Evolutionary conservation across 208 protist genomes (phyloP), one percentile per base, ranked within the genome.

Genomic region (Crithidia expoeki): DNA sequence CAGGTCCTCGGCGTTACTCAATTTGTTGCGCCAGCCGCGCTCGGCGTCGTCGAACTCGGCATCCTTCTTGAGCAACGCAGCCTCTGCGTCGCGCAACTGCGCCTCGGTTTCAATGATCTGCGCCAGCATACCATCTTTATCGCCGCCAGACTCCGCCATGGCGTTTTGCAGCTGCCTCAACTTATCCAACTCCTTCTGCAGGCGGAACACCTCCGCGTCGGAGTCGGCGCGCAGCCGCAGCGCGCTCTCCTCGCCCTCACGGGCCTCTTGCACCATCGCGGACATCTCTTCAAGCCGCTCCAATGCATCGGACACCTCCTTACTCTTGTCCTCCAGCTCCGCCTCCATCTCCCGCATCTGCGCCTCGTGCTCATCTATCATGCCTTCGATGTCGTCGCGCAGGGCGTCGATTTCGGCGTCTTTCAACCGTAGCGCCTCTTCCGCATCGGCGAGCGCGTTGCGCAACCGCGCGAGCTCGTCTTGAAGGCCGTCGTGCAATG

Each of bases 281-380:
- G 83, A 77, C 74, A 92, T 81, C 69, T 95, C 86, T 63, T 93
- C 86, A 42, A 95, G 71, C 19, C 73, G 77, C 66, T 88, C 86
- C 47, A 95, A 66, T 2, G 84, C 84, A 47, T 95, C 90, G 17
- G 81, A 89, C 10, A 84, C 83, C 63, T 95, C 90, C 36, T 67
- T 61, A 34, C 70, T 81, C 61, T 87, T 90, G 40, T 60, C 64
- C 44, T 90, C 84, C 21, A 91, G 68, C 57, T 88, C 82, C 19
- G 42, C 68, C 34, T 84, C 77, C 21, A 89, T 47, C 55, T 89
- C 78, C 6, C 78, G 79, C 66, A 94, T 72, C 44, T 93, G 68
- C 4, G 77, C 71, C n/a, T 92, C 77, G 46, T 88, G 85, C 62
- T 91, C 80, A 17, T 85, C 76, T 21, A 86, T 61, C 71, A 90